phyloP scores from a whole-genome alignment of 345 rosid species.

The thale cress (Arabidopsis thaliana) region DNA sequence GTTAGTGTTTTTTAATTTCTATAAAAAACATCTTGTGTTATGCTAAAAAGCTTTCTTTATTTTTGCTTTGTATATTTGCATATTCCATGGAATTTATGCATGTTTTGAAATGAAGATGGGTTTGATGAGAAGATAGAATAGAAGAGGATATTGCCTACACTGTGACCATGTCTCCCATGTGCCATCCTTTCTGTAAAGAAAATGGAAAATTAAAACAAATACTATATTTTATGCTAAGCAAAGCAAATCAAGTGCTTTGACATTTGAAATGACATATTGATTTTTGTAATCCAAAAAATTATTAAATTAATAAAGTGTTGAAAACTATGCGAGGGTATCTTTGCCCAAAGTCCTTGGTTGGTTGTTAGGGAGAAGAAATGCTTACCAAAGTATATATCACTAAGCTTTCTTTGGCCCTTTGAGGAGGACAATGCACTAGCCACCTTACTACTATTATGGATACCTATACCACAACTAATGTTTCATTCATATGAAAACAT shows the following conservation, averaged over 20 bases:
- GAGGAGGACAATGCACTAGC: conserved; percentile 38
- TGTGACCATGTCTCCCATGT: conserved; percentile 80
- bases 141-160: conserved; percentile 70
- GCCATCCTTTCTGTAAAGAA: conserved; percentile 89
- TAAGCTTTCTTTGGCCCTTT: conserved; percentile 50
- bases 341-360: conserved; percentile 60
- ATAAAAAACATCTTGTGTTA: not conserved
- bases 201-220: conserved; percentile 32
- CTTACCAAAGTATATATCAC: conserved; percentile 48
- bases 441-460: conserved; percentile 30
- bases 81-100: conserved; percentile 36
- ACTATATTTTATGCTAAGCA: conserved; percentile 55
- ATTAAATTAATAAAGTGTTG: conserved; percentile 44
- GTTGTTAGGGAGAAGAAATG: conserved; percentile 78
- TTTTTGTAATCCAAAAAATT: not conserved
- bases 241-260: conserved; percentile 39
- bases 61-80: not conserved
- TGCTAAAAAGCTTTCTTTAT: too few species aligned
- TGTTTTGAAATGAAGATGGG: conserved; percentile 40
- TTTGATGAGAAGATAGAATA: conserved; percentile 52
- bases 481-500: conserved; percentile 6
- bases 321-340: conserved; percentile 44
- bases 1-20: not conserved
- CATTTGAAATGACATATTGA: conserved; percentile 40
- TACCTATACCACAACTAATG: conserved; percentile 27